Base-by-base conservation (phyloP, 1,284 basidiomycete species). In the Rhodotorula sp. region DNA sequence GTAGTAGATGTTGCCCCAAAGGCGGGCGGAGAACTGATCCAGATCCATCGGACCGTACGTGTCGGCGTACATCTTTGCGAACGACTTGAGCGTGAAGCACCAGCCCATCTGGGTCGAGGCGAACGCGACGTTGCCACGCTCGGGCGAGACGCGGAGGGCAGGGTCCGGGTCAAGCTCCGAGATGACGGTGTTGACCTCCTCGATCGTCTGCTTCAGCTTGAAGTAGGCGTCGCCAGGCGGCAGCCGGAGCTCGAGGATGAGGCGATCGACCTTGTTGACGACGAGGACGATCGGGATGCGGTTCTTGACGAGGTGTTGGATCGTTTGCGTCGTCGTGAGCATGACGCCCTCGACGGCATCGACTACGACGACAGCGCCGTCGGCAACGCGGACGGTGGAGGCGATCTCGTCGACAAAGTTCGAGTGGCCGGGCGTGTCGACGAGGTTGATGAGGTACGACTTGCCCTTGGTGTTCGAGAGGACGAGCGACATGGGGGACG, bases 1-100 rank as follows among this genome's bases (percentile, higher is more conserved):
- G 82, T 92, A 98, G 83, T 93, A 99, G 78, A 99, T 93, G 81
- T 99, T 95, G 34, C 96, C 96, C 96, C 96, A 99, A 19, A 99
- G 86, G 51, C 96, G 88, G 76, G 88, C 86, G 24, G 94, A 92
- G 75, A 87, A 85, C 59, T 83, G 82, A 54, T 84, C 81, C 17
- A 84, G 78, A 71, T 86, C 83, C 71, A 85, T 80, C 0, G 82
- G 79, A 20, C 82, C 90, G 77, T 89, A 96, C 15, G 91, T 90
- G 77, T 97, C 91, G 11, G 93, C 89, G 80, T 99, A 99, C 89
- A 99, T 91, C 81, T 91, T 87, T 17, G 96, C 94, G 80, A 99
- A 99, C 20, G 93, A 94, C 53, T 86, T 85, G 60, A 99, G 84
- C 10, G 96, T 98, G 80, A 99, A 99, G 80, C 92, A 95, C 91